Evolutionary conservation across 768 basidiomycete species (phyloP), one percentile per base, ranked within the genome.

Genomic region (Russula virescens): DNA sequence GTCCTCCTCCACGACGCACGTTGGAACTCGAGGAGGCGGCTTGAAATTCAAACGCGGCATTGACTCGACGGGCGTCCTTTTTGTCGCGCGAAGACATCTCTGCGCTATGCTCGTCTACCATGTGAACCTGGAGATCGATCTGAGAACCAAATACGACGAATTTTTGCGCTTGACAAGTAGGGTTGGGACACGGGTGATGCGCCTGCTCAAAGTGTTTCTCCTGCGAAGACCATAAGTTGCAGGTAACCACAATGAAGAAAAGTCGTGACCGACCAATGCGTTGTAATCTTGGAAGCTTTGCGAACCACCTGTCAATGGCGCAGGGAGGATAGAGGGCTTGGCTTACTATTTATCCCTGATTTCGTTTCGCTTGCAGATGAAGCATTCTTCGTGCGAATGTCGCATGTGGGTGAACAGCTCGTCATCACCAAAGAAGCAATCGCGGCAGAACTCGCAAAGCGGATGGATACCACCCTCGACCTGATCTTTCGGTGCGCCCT

Each of bases 401-500:
- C 95, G 84, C 87, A 98, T 91, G 73, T 99, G 97, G 25, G 85
- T 77, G 72, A 86, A 97, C n/a, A 98, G 76, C 69, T 94, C 94
- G 70, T 98, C 96, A 58, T 88, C 87, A n/a, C 87, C 78, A 71
- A 95, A 97, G 80, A 89, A 94, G 68, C 90, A 94, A 68, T 93
- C 89, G n/a, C 83, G 83, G 69, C 94, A 97, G 72, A 98, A 98
- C 69, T 84, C 84, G 72, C 92, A 95, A 2, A 89, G 68, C 0
- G 91, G 91, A 67, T 94, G 91, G 1, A 84, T 71, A 2, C 86
- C 88, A 13, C 88, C 86, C 61, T 89, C 88, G 13, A 85, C 74
- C 55, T 81, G 79, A 5, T 89, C 85, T 62, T 79, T 80, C 16
- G 76, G 72, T 13, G 58, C 69, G 38, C 61, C 76, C 59, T 77